Conservation (phyloP, 306 rosid genomes). For the Herpetospermum pedunculosum region DNA sequence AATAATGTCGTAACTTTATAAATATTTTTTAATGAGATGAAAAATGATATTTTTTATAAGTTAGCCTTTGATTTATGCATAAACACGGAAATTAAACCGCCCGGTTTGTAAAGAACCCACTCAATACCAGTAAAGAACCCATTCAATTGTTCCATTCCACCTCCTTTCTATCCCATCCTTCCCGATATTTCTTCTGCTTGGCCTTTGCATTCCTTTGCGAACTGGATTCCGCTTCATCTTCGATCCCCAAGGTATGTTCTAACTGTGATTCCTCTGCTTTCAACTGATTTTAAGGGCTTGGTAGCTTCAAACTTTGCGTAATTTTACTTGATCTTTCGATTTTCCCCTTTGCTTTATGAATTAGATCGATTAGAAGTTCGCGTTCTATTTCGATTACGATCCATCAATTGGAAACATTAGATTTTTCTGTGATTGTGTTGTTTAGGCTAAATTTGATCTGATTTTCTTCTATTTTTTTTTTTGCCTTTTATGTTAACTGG, state of each 20-base stretch:
- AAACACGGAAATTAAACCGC: background rate
- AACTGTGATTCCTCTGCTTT: background rate
- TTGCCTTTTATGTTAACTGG: background rate
- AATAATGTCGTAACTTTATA: too few relatives aligned
- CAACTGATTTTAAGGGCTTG: background rate
- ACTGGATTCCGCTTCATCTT: background rate
- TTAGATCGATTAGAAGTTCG: background rate
- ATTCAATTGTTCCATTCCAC: background rate
- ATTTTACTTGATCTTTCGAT: background rate
- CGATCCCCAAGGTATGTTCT: background rate
- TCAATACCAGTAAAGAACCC: too few relatives aligned
- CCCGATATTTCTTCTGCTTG: background rate
- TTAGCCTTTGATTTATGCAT: too few relatives aligned
- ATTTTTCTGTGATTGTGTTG: background rate
- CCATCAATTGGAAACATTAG: background rate
- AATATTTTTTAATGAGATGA: too few relatives aligned
- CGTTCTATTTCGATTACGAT: background rate
- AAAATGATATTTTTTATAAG: too few relatives aligned
- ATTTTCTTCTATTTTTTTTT: background rate
- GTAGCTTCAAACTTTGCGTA: background rate
- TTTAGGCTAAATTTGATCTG: background rate
- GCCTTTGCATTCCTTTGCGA: too few relatives aligned
- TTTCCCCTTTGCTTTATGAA: background rate
- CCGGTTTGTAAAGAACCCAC: background rate
- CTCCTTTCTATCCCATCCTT: background rate